Base-by-base conservation (phyloP, 441 rosid genomes). In the Gossypium davidsonii region DNA sequence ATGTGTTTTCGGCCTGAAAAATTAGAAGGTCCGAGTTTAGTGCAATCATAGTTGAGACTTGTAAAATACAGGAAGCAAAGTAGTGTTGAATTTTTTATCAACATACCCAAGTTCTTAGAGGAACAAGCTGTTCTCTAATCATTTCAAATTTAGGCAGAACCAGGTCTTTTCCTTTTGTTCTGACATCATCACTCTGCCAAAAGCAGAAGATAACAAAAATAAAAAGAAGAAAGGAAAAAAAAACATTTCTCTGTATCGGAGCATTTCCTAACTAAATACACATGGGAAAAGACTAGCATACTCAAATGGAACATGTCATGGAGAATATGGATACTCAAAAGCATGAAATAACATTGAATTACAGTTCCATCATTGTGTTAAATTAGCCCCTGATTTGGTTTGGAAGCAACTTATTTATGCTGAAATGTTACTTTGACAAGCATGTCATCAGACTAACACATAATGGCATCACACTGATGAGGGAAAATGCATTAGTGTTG, bases 21-120 rank as follows among this genome's bases (percentile, higher is more conserved):
- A 25, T 70, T 17, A 74, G 56, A 26, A 49, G n/a, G 25, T 73
- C 23, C 58, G 21, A 64, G 74, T 80, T 42, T 78, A 76, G 70
- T n/a, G 18, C 57, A 23, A 21, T 26, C 31, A 67, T 7, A 49
- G 23, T 14, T 65, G 34, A 57, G 4, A 39, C 34, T 57, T 53
- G 12, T 8, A 12, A 65, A 57, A 46, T 4, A 51, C 2, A 4
- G 15, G 20, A 74, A 10, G 51, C 37, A 21, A 59, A 20, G 18
- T 2, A 69, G 51, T 46, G 15, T 31, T 72, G 59, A 57, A 17
- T 1, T 57, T 73, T 12, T 25, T 15, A 63, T 66, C 5, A 10
- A 53, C 85, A 53, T 85, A 94, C 98, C 98, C 97, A 92, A 78
- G 75, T 80, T 83, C 78, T 85, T n/a, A 91, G 25, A 10, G 98